Evolutionary conservation across 2,329 filamentous ascomycete species (phyloP).

Genomic region (Ilyonectria mors-panacis): DNA sequence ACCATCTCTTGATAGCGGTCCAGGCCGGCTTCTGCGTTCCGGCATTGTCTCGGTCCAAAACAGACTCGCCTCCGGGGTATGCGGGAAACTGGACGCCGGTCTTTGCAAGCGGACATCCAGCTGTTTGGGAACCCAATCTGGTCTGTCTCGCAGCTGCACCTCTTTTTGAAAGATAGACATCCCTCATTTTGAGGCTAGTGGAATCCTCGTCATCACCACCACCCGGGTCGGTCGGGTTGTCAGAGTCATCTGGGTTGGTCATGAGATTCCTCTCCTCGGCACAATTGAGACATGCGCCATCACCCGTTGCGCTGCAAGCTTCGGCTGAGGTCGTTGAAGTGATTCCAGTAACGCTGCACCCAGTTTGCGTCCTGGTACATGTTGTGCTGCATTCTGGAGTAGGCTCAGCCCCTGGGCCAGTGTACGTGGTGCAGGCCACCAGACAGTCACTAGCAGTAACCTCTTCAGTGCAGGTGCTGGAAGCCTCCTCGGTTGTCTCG

Average conservation of each 20-base stretch:
- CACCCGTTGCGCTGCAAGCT: conserved; percentile 20
- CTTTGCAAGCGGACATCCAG: neutral
- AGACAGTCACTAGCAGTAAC: conserved; percentile 36
- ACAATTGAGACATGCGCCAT: conserved; percentile 5
- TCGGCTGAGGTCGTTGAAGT: conserved; percentile 27
- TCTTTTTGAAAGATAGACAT: neutral
- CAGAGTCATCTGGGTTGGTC: neutral
- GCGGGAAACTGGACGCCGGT: conserved; percentile 3
- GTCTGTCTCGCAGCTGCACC: neutral
- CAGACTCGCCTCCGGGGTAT: conserved; percentile 5
- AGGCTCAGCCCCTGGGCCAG: neutral
- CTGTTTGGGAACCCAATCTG: neutral
- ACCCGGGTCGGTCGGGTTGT: neutral
- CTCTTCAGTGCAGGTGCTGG: conserved; percentile 25
- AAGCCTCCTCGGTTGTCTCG: neutral
- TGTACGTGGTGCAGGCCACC: conserved; percentile 36
- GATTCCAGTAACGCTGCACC: conserved; percentile 21
- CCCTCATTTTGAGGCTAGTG: too few relatives aligned
- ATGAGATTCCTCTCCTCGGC: neutral
- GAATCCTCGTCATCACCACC: neutral
- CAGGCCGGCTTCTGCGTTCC: neutral
- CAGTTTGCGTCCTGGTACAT: conserved; percentile 32
- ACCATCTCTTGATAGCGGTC: conserved; percentile 16
- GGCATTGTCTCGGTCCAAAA: neutral
- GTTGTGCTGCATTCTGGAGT: conserved; percentile 26